Conservation (phyloP, 441 rosid species). For the Arabidopsis lyrata region DNA sequence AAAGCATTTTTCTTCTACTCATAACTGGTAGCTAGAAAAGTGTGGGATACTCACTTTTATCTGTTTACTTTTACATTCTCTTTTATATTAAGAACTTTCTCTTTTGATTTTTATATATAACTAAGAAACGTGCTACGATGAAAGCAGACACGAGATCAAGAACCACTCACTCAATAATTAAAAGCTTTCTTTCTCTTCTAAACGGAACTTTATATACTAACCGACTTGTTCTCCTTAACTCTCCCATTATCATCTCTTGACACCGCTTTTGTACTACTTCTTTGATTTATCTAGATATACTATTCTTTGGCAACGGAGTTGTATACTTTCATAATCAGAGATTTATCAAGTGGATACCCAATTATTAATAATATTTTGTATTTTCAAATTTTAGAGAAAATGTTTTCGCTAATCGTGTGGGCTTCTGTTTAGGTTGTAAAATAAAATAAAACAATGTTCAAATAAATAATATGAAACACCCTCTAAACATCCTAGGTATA, state of each 20-base stretch:
- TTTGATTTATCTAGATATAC: not conserved
- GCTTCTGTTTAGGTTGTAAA: not conserved
- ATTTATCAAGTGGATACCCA: not conserved
- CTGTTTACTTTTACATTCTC: not conserved
- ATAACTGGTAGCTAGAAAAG: constrained; percentile 1
- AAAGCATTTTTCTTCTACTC: not conserved
- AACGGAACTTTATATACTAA: not conserved
- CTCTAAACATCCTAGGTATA: not conserved
- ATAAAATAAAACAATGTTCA: too few species aligned
- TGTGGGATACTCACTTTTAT: not conserved
- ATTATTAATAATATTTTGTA: not conserved
- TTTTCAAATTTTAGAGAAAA: too few species aligned
- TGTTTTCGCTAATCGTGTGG: not conserved
- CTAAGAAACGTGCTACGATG: constrained; percentile 31
- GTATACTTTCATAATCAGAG: not conserved
- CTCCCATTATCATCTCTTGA: constrained; percentile 21
- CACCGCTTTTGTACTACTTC: not conserved
- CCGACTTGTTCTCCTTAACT: constrained; percentile 32
- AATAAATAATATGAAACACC: too few species aligned
- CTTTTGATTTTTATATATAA: not conserved
- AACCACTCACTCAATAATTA: constrained; percentile 16
- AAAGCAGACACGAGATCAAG: constrained; percentile 23
- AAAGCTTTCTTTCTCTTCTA: constrained; percentile 13
- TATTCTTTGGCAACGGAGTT: not conserved
- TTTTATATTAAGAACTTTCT: not conserved